These are phyloP conservation scores for Serendipita sp. DNA, from an alignment of 1,284 basidiomycete species.

Conservation along the genomic window DNA sequence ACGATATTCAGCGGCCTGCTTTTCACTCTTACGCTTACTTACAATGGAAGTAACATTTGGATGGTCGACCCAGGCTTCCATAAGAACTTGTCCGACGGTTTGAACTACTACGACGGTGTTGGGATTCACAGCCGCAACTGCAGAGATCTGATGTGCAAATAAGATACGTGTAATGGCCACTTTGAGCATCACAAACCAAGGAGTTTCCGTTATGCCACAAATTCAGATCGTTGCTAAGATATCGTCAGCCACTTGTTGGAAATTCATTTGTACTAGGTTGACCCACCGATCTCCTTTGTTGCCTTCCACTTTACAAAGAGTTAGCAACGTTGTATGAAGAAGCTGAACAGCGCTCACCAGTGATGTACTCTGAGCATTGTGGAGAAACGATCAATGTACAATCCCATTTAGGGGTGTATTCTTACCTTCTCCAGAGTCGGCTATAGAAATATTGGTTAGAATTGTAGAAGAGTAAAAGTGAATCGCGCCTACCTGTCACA, in stretches of 20 bases:
- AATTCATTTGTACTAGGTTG: slow-evolving; percentile 23
- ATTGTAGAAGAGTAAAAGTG: not conserved
- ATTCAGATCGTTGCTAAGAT: slow-evolving; percentile 15
- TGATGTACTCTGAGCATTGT: not conserved
- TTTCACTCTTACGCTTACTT: slow-evolving; percentile 13
- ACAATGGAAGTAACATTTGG: slow-evolving; percentile 36
- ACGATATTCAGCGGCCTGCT: not conserved
- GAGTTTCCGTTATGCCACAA: slow-evolving; percentile 18
- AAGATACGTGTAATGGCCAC: not conserved
- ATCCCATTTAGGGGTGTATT: slow-evolving; percentile 2
- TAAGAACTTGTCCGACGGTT: slow-evolving; percentile 20
- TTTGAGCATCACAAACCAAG: not conserved
- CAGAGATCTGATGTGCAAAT: slow-evolving; percentile 17
- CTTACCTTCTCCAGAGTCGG: slow-evolving; percentile 37
- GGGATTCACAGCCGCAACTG: slow-evolving; percentile 22
- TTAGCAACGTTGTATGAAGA: slow-evolving; percentile 18
- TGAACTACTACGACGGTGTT: slow-evolving; percentile 37
- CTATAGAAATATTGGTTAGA: slow-evolving; percentile 15
- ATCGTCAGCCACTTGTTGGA: slow-evolving; percentile 19
- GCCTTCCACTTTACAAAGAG: slow-evolving; percentile 20
- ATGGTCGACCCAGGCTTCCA: slow-evolving; percentile 4
- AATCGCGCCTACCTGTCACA: slow-evolving; percentile 27
- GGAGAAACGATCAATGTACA: not conserved
- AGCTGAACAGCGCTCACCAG: slow-evolving; percentile 17
- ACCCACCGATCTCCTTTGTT: slow-evolving; percentile 30